phyloP scores from a whole-genome alignment of 106 monocot species.

The Platanthera zijinensis region DNA sequence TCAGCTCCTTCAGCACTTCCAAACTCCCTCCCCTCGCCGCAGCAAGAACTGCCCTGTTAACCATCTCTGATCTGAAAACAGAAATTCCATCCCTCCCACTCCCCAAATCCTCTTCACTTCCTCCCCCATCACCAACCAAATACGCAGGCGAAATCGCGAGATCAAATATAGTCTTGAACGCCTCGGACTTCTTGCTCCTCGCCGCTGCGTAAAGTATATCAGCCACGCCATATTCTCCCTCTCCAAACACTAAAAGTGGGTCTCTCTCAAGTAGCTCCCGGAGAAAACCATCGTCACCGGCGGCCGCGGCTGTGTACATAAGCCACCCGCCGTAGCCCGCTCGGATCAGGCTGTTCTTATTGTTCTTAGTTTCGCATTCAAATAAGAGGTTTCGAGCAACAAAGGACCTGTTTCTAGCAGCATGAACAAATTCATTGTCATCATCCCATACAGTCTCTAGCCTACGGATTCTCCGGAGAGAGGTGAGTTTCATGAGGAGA shows the following conservation, averaged over 20 bases:
- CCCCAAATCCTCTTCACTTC: slow-evolving; percentile 1
- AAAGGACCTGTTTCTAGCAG: slow-evolving; percentile 41
- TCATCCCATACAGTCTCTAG: slow-evolving; percentile 88
- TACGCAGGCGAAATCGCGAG: slow-evolving; percentile 24
- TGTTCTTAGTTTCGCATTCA: slow-evolving; percentile 49
- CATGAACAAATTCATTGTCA: slow-evolving; percentile 33
- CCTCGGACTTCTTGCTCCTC: slow-evolving; percentile 47
- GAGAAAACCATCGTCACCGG: slow-evolving; percentile 56
- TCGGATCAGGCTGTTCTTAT: slow-evolving; percentile 33
- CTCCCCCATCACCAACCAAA: not conserved
- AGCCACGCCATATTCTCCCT: slow-evolving; percentile 90
- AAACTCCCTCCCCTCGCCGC: slow-evolving; percentile 76
- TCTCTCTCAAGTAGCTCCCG: slow-evolving; percentile 44
- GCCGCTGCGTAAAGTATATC: slow-evolving; percentile 90
- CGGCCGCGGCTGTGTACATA: slow-evolving; percentile 73
- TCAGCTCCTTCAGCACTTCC: slow-evolving; percentile 66
- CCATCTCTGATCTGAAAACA: slow-evolving; percentile 56
- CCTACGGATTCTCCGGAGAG: slow-evolving; percentile 77
- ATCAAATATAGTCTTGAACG: slow-evolving; percentile 56
- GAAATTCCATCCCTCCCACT: slow-evolving; percentile 5
- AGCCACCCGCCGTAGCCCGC: slow-evolving; percentile 93
- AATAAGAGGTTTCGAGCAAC: slow-evolving; percentile 54
- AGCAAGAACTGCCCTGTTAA: slow-evolving; percentile 69
- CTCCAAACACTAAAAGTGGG: slow-evolving; percentile 78
- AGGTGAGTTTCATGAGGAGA: slow-evolving; percentile 92